Conservation (phyloP, 139 green algal species). For the Tetraselmis chui region DNA sequence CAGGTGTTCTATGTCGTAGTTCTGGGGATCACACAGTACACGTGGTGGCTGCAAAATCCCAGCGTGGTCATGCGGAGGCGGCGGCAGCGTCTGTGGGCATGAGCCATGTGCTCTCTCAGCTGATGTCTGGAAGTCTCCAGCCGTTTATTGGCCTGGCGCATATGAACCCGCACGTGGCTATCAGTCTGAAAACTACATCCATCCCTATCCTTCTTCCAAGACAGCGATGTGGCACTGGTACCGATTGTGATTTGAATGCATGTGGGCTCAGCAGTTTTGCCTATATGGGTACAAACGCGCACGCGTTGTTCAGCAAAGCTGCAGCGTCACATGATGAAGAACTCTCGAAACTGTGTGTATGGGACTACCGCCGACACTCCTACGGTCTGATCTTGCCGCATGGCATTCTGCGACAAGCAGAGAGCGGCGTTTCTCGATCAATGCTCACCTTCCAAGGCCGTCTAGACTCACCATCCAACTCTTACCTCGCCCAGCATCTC, state of each 20-base stretch:
- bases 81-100: background rate
- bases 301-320: constrained; percentile 11
- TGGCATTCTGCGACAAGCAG: background rate
- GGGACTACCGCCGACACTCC: background rate
- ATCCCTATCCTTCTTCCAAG: constrained; percentile 7
- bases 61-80: background rate
- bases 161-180: background rate
- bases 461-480: background rate
- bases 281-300: constrained; percentile 54
- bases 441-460: background rate
- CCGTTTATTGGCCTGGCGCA: background rate
- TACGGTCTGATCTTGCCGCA: background rate
- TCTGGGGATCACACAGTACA: background rate
- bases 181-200: background rate
- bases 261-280: constrained; percentile 39
- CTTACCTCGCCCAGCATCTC: background rate
- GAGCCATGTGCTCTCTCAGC: background rate
- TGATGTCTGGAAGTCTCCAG: background rate
- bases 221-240: background rate
- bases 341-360: background rate
- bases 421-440: too few species aligned
- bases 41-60: background rate
- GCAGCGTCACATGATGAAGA: background rate
- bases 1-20: background rate
- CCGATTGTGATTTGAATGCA: background rate